phyloP scores from a whole-genome alignment of 805 yeast species.

The Clavispora santaluciae region DNA sequence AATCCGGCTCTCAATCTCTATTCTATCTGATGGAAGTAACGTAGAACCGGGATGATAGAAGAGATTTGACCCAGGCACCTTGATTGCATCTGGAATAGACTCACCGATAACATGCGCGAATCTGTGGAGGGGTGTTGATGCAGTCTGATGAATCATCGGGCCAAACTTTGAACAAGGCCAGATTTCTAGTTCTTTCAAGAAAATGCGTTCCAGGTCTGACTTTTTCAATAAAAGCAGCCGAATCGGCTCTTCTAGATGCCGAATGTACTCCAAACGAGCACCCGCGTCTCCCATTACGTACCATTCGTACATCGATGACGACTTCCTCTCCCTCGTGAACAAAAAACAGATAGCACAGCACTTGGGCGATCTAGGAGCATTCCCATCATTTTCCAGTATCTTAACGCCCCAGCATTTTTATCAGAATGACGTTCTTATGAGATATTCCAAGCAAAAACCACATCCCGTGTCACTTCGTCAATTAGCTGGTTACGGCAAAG shows the following conservation, averaged over 20 bases:
- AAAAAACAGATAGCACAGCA: slow-evolving; percentile 26
- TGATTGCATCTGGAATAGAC: too few relatives aligned
- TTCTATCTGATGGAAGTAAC: too few relatives aligned
- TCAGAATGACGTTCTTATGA: slow-evolving; percentile 65
- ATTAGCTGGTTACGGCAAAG: slow-evolving; percentile 82
- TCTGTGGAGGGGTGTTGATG: not conserved
- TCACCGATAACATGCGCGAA: not conserved
- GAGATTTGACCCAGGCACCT: too few relatives aligned
- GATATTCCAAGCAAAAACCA: slow-evolving; percentile 61
- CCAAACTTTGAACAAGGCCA: not conserved
- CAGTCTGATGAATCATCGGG: not conserved
- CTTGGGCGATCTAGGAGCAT: slow-evolving; percentile 35
- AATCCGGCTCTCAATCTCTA: too few relatives aligned
- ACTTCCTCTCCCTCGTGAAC: slow-evolving; percentile 29
- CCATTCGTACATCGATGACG: slow-evolving; percentile 29
- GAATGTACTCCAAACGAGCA: not conserved
- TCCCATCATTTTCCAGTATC: slow-evolving; percentile 37
- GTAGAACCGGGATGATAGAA: too few relatives aligned
- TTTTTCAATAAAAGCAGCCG: not conserved
- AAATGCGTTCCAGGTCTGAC: not conserved
- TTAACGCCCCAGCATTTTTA: slow-evolving; percentile 72
- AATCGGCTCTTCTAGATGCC: not conserved
- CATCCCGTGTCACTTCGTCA: slow-evolving; percentile 90
- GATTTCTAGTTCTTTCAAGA: not conserved
- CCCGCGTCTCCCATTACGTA: slow-evolving; percentile 18